Evolutionary conservation across 1,284 basidiomycete genomes (phyloP).

Genomic region (Fomitopsis palustris): DNA sequence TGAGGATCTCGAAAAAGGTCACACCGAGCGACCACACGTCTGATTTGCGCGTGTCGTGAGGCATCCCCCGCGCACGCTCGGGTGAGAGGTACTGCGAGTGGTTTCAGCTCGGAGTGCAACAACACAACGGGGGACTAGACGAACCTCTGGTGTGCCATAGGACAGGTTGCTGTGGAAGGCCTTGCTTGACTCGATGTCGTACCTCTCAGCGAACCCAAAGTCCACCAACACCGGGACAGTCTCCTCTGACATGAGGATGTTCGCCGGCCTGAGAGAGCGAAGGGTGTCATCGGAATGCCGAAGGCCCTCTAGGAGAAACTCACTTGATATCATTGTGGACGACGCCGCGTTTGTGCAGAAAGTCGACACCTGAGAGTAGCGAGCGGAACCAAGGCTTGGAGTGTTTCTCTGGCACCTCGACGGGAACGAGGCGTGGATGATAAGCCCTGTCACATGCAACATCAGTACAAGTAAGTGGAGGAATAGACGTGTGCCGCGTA

Average conservation of each 20-base stretch:
- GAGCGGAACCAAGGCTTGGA: constrained; percentile 84
- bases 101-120: constrained; percentile 1
- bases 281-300: background rate
- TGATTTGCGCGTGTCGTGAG: constrained; percentile 89
- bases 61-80: constrained; percentile 79
- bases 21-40: constrained; percentile 93
- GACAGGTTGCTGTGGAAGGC: constrained; percentile 81
- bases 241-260: constrained; percentile 75
- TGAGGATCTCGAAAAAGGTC: constrained; percentile 89
- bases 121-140: constrained; percentile 13
- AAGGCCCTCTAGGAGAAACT: constrained; percentile 20
- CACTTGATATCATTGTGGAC: constrained; percentile 96
- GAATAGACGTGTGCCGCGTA: constrained; percentile 10
- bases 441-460: constrained; percentile 52
- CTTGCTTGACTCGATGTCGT: constrained; percentile 53
- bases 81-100: constrained; percentile 76
- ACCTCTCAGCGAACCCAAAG: constrained; percentile 89
- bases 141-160: constrained; percentile 88
- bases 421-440: constrained; percentile 75
- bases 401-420: constrained; percentile 74
- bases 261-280: constrained; percentile 64
- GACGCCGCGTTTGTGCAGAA: constrained; percentile 82
- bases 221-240: constrained; percentile 84
- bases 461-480: too few species aligned
- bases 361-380: constrained; percentile 84